Conservation (phyloP, 139 green algal genomes). For the Astrephomene gubernaculifera region DNA sequence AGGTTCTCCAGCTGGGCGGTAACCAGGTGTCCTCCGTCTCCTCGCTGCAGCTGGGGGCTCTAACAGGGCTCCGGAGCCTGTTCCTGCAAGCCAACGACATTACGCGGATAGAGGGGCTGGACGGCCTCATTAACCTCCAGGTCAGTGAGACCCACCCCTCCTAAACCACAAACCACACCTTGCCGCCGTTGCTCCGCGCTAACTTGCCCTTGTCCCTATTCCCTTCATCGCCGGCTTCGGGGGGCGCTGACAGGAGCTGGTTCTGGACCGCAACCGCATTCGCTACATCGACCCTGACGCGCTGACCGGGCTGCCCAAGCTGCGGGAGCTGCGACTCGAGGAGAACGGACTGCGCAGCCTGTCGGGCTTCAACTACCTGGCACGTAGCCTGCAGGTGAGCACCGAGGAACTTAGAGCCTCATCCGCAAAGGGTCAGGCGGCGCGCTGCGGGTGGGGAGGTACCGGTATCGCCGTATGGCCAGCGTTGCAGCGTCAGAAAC, state of each 20-base stretch:
- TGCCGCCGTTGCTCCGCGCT: background rate
- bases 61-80: constrained; percentile 63
- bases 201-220: background rate
- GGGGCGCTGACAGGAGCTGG: constrained; percentile 80
- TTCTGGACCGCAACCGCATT: constrained; percentile 74
- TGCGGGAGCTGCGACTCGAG: constrained; percentile 70
- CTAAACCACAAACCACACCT: background rate
- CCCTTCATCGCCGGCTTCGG: background rate
- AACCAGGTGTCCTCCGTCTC: constrained; percentile 67
- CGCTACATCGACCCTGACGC: constrained; percentile 63
- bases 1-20: constrained; percentile 65
- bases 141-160: constrained; percentile 16
- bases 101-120: constrained; percentile 70
- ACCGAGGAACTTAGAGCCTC: too few relatives aligned
- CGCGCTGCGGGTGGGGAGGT: too few relatives aligned
- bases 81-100: constrained; percentile 79
- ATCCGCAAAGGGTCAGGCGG: too few relatives aligned
- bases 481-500: too few relatives aligned
- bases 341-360: constrained; percentile 72
- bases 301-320: constrained; percentile 51
- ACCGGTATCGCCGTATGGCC: too few relatives aligned
- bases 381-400: constrained; percentile 67
- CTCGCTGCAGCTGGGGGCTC: constrained; percentile 56
- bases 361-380: constrained; percentile 57
- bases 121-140: constrained; percentile 68